A percentile compares a stretch with the other conserved stretches of the same genome.
Evolutionary conservation across 352 stramenopile species (phyloP).

Genomic region (Globisporangium spinosum): DNA sequence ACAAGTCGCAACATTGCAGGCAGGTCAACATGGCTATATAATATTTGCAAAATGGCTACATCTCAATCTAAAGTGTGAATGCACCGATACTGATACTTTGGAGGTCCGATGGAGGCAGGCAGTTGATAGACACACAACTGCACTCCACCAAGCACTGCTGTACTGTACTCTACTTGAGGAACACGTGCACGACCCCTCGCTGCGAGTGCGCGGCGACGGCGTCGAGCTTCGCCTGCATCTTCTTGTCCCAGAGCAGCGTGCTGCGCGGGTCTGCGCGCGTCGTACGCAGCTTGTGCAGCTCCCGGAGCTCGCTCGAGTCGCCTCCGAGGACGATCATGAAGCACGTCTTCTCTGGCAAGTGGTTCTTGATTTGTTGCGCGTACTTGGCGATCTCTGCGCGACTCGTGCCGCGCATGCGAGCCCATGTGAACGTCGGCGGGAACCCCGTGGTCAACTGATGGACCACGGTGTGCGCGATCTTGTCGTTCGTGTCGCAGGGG

Average conservation of each 20-base stretch:
- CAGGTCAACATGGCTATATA: neutral
- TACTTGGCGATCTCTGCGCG: constrained; percentile 39
- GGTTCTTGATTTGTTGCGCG: constrained; percentile 34
- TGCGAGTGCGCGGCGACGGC: constrained; percentile 42
- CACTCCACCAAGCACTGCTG: neutral
- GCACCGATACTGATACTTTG: neutral
- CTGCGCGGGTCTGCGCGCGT: constrained; percentile 68
- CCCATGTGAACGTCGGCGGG: constrained; percentile 78
- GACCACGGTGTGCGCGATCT: constrained; percentile 52
- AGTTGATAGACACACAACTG: neutral
- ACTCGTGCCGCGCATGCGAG: constrained; percentile 41
- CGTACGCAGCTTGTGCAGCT: constrained; percentile 74
- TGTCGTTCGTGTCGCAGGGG: constrained; percentile 38
- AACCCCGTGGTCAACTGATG: constrained; percentile 83
- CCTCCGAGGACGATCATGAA: constrained; percentile 55
- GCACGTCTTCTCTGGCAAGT: constrained; percentile 49
- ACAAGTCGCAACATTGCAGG: neutral
- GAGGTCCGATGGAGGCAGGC: neutral
- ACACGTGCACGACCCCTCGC: constrained; percentile 61
- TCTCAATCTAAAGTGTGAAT: neutral
- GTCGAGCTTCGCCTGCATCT: constrained; percentile 58
- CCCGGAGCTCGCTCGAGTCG: constrained; percentile 51
- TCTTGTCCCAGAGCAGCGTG: constrained; percentile 77
- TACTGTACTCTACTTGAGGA: constrained; percentile 30
- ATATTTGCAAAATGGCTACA: neutral